Conservation (phyloP, 2,329 filamentous ascomycete species). For the Neonectria neomacrospora region DNA sequence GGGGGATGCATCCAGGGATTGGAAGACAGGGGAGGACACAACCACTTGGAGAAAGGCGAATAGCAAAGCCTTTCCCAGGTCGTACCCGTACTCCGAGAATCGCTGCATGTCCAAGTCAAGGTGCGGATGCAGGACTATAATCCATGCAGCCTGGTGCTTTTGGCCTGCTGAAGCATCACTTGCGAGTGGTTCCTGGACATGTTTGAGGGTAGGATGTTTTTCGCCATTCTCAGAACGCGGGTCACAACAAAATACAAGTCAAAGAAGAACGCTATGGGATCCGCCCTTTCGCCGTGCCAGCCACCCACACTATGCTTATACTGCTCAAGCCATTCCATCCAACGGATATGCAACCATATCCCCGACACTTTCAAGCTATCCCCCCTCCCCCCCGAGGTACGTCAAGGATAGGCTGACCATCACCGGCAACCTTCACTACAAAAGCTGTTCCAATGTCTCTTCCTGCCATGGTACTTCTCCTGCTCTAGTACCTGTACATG, state of each 20-base stretch:
- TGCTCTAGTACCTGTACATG: constrained; percentile 48
- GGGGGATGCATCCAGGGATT: constrained; percentile 10
- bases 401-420: neutral
- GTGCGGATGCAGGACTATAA: neutral
- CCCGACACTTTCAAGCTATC: neutral
- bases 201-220: neutral
- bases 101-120: constrained; percentile 5
- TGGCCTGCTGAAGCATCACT: constrained; percentile 18
- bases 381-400: neutral
- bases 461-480: neutral
- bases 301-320: constrained; percentile 38
- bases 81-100: constrained; percentile 7
- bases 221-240: constrained; percentile 21
- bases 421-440: neutral
- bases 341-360: constrained; percentile 11
- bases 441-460: neutral
- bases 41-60: neutral
- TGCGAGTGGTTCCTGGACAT: constrained; percentile 3
- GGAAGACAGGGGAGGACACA: constrained; percentile 2
- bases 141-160: neutral
- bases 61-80: constrained; percentile 1
- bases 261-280: constrained; percentile 41
- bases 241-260: constrained; percentile 31
- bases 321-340: constrained; percentile 24
- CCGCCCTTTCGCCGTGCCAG: constrained; percentile 41